These are phyloP conservation scores for Yamadazyma jaroonii DNA, from an alignment of 1,139 yeast genomes.

Conservation along the genomic window DNA sequence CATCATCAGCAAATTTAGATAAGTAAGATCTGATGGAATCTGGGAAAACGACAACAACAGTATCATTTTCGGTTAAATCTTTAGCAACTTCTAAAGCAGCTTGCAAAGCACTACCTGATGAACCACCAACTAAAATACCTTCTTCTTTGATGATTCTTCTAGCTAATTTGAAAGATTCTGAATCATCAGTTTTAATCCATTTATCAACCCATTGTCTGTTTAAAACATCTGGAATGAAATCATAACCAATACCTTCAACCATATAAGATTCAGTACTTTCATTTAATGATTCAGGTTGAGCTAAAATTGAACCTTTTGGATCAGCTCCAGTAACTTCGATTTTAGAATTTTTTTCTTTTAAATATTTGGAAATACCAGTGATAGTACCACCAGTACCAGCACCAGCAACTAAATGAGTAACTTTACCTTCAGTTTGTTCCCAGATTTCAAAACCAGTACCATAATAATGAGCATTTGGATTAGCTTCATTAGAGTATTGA, in stretches of 20 bases:
- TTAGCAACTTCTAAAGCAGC: conserved; percentile 75
- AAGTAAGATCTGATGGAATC: conserved; percentile 86
- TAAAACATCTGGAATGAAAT: conserved; percentile 81
- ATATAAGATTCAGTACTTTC: conserved; percentile 59
- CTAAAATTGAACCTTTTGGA: conserved; percentile 84
- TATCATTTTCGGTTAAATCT: conserved; percentile 70
- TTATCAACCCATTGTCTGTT: conserved; percentile 64
- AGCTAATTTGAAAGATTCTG: conserved; percentile 76
- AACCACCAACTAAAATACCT: conserved; percentile 86
- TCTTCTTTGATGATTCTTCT: conserved; percentile 83
- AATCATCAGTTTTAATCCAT: conserved; percentile 88
- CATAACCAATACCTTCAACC: conserved; percentile 93
- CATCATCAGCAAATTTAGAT: conserved; percentile 87
- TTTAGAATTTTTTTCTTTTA: conserved; percentile 67
- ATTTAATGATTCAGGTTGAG: conserved; percentile 76
- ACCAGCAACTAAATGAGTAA: conserved; percentile 81
- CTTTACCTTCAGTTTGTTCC: conserved; percentile 73
- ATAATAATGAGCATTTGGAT: conserved; percentile 80
- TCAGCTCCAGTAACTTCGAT: conserved; percentile 76
- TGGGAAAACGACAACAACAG: conserved; percentile 80
- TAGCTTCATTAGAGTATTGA: conserved; percentile 76
- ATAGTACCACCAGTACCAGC: conserved; percentile 91
- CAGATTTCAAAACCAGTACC: conserved; percentile 88
- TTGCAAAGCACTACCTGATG: conserved; percentile 81
- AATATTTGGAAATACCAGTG: conserved; percentile 72